Base-by-base conservation (phyloP, 257 asterid species). In the Nicotiana tabacum region DNA sequence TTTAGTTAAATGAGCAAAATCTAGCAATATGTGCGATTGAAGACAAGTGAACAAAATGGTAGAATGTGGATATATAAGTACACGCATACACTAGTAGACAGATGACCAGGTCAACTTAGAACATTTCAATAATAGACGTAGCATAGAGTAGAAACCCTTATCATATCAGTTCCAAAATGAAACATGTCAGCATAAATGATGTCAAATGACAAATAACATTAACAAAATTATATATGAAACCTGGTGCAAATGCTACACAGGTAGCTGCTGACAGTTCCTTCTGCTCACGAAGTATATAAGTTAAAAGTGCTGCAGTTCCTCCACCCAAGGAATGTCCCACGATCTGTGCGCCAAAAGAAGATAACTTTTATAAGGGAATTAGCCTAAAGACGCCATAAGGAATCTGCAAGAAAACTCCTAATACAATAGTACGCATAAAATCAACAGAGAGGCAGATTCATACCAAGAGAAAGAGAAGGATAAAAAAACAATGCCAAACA, bases 311-410 rank as follows among this genome's bases (percentile, higher is more conserved):
- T 46, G 98, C 98, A 55, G 99, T 96, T 64, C 98, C 98, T 5
- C 99, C 98, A 81, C 99, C 99, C 85, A 96, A 90, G 77, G 99
- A 96, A 85, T 96, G 99, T 33, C 99, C 99, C 7, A 96, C 91
- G 77, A 96, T 90, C 99, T 96, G 90, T 66, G 66, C 9, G 27
- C 64, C 43, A 76, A 76, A 51, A 48, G 64, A 76, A 76, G 37
- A 46, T 46, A 58, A 72, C 46, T 46, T 72, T 70, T 72, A 24
- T 30, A 76, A 15, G 46, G 62, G 15, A 74, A 74, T 24, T 24
- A 74, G 3, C 24, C 62, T n/a, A 39, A 46, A 24, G 37, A 48
- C 6, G 6, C 64, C 9, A 76, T 29, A 76, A 27, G 27, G 64
- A 13, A 27, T 51, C 51, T 76, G 16, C 43, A 74, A 13, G 61